Evolutionary conservation across 1,284 basidiomycete species (phyloP).

Genomic region (Apiotrichum porosum): DNA sequence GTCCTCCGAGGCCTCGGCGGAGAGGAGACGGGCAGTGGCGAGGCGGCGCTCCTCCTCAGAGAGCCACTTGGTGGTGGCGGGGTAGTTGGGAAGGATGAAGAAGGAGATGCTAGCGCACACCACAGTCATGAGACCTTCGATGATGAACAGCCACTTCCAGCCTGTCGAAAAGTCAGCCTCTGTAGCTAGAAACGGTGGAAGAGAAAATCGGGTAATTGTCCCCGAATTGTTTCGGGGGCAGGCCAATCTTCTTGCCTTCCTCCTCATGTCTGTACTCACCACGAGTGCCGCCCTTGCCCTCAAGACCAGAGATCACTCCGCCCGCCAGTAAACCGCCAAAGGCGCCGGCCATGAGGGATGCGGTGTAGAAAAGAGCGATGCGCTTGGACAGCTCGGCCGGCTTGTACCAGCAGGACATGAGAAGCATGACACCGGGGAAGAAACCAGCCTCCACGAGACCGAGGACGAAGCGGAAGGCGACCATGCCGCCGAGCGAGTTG

Average conservation of each 20-base stretch:
- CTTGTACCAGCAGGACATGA: slow-evolving; percentile 45
- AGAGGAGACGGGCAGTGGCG: slow-evolving; percentile 19
- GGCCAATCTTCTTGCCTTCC: no score
- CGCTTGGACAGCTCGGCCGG: slow-evolving; percentile 42
- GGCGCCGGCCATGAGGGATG: slow-evolving; percentile 38
- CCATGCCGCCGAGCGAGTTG: slow-evolving; percentile 40
- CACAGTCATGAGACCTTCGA: slow-evolving; percentile 43
- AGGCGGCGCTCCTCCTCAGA: slow-evolving; percentile 29
- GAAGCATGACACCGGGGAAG: slow-evolving; percentile 43
- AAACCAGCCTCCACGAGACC: slow-evolving; percentile 44
- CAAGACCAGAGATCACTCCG: slow-evolving; percentile 34
- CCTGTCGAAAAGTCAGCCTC: slow-evolving; percentile 22
- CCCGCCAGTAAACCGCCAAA: slow-evolving; percentile 45
- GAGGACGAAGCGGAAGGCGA: slow-evolving; percentile 45
- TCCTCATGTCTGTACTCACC: no score
- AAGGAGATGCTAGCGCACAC: slow-evolving; percentile 33
- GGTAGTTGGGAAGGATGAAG: slow-evolving; percentile 46
- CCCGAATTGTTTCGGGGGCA: no score
- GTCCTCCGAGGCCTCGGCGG: slow-evolving; percentile 23
- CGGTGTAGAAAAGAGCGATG: slow-evolving; percentile 35
- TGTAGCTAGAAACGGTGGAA: no score
- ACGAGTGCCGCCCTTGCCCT: slow-evolving; percentile 25
- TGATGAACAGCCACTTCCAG: slow-evolving; percentile 46
- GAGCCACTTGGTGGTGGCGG: slow-evolving; percentile 42
- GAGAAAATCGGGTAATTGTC: no score